These are phyloP conservation scores for Tolypocladium ophioglossoides DNA, from an alignment of 2,329 filamentous ascomycete genomes.

Conservation along the genomic window DNA sequence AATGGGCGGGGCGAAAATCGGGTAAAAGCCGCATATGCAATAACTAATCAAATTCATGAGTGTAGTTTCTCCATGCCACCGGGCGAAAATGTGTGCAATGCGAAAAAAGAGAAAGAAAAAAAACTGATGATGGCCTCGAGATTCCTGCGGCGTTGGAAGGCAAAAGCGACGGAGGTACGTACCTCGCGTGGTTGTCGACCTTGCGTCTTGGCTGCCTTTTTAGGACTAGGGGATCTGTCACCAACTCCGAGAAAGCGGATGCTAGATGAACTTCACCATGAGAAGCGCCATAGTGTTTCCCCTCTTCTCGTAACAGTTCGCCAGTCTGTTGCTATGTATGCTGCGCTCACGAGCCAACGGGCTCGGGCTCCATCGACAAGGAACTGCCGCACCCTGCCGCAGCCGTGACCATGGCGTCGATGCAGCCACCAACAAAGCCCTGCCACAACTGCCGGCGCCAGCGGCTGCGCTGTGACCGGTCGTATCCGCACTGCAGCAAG, in stretches of 20 bases:
- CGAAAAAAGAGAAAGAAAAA: not conserved
- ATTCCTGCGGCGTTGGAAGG: too few species aligned
- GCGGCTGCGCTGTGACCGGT: constrained; percentile 41
- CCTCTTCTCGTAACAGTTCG: not conserved
- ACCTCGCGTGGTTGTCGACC: not conserved
- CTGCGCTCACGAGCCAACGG: constrained; percentile 3
- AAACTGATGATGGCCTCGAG: not conserved
- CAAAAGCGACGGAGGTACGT: not conserved
- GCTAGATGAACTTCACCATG: not conserved
- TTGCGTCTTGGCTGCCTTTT: constrained; percentile 21
- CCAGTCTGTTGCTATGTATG: constrained; percentile 4
- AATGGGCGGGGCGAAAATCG: not conserved
- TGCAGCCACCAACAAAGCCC: constrained; percentile 18
- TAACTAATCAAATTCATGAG: not conserved
- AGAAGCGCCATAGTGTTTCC: not conserved
- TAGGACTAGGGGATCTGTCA: constrained; percentile 13
- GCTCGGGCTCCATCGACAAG: constrained; percentile 5
- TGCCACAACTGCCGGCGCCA: constrained; percentile 46
- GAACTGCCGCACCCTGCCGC: not conserved
- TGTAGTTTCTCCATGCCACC: too few species aligned
- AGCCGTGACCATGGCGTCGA: not conserved
- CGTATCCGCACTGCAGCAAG: constrained; percentile 40
- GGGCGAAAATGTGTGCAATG: too few species aligned
- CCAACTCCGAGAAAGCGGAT: not conserved
- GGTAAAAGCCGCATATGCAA: not conserved